These are phyloP conservation scores for Omphalotus guepiniiformis DNA, from an alignment of 768 basidiomycete species.

Conservation along the genomic window DNA sequence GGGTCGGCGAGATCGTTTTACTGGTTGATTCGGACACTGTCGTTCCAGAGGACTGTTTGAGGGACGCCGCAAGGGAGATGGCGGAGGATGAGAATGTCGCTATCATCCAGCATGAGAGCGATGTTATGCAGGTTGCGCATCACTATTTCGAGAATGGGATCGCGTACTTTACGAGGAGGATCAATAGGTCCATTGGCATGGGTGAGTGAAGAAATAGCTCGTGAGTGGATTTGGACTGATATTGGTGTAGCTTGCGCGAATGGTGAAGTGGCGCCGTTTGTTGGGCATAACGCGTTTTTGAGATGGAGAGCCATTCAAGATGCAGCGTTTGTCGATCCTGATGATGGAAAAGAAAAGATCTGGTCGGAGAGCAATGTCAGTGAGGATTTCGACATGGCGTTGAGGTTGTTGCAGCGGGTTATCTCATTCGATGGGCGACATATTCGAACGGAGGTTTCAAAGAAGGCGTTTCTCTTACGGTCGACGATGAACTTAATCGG, in stretches of 20 bases:
- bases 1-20: constrained; percentile 75
- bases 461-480: constrained; percentile 85
- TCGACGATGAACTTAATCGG: constrained; percentile 84
- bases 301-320: constrained; percentile 87
- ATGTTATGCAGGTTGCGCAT: constrained; percentile 81
- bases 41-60: constrained; percentile 79
- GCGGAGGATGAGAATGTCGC: constrained; percentile 67
- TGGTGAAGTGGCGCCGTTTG: constrained; percentile 78
- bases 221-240: constrained; percentile 24
- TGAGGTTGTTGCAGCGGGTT: constrained; percentile 60
- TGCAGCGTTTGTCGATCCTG: constrained; percentile 65
- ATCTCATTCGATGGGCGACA: constrained; percentile 64
- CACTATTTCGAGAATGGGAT: constrained; percentile 92
- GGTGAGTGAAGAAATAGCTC: no score
- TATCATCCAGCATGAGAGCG: constrained; percentile 84
- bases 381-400: constrained; percentile 65
- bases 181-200: constrained; percentile 72
- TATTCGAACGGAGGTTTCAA: constrained; percentile 81
- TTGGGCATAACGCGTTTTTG: constrained; percentile 85
- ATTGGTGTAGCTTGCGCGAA: constrained; percentile 61
- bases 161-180: constrained; percentile 76
- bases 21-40: constrained; percentile 77
- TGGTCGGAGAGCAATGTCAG: constrained; percentile 52
- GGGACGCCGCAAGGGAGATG: constrained; percentile 85
- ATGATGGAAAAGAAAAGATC: constrained; percentile 64